Evolutionary conservation across 1,284 basidiomycete species (phyloP), one percentile per base, ranked within the genome.

Genomic region (Ceratobasidium sp.): DNA sequence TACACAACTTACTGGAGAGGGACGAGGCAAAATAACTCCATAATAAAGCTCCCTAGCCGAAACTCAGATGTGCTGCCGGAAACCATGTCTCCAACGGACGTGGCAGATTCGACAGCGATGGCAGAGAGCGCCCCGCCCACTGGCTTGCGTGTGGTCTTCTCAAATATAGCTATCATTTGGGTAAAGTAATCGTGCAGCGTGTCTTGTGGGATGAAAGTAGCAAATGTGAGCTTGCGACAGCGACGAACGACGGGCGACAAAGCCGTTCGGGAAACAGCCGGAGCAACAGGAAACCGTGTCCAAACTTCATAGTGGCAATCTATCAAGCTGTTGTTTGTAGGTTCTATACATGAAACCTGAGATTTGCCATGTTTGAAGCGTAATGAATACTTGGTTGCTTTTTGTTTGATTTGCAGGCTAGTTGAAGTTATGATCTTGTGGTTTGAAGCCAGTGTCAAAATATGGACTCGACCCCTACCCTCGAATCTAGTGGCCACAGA

Each of bases 381-480:
- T 80, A 89, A 88, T 52, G 81, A 82, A 73, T 87, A 88, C 62
- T 88, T 85, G 0, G 87, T 88, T 7, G 82, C 79, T 73, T 84
- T 86, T 69, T 83, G 83, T 4, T 85, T 87, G 77, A 89, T 88
- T 46, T 85, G 81, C 55, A 89, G 75, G 0, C 80, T 81, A 4
- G 84, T 59, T 0, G 88, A 89, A 6, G 46, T 61, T 54, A 84
- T 84, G 7, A 66, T 55, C 2, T 78, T 77, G 0, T 74, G 50
- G 0, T 77, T 58, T 6, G 79, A 71, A 67, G 85, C 81, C 0
- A 88, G 77, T 11, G 76, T 73, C 3, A 87, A 26, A 4, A 87
- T 64, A 76, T 88, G 83, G 2, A 85, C 81, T 16, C 79, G 81
- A 14, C 77, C 78, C 66, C 84, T 80, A 38, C 78, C 82, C 18